Base-by-base conservation (phyloP, 2,329 filamentous ascomycete species). In the Talaromyces sp. region DNA sequence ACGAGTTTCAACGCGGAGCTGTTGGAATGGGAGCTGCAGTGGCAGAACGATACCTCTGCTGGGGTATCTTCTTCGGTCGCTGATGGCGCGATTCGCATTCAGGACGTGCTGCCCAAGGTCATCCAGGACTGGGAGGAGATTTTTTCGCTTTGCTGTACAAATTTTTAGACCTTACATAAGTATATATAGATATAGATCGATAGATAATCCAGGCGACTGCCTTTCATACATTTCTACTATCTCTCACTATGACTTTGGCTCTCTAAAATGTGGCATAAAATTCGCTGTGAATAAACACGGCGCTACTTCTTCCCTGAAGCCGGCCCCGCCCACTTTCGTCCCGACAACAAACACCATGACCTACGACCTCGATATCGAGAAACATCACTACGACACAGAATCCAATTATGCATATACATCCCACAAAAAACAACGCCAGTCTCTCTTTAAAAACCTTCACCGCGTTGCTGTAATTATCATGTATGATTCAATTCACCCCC, bases 1-100 rank as follows among this genome's bases (percentile, higher is more conserved):
- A 66, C 66, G 14, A 62, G 21, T 12, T 57, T 70, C 41, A 58
- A 64, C 6, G 41, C 27, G 11, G 46, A 58, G 35, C 43, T 68
- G 32, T 46, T 63, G 31, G 54, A 56, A 4, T 67, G 66, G 59
- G 63, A 63, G 27, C 17, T 61, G 43, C 48, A 55, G 19, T 67
- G 66, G 66, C 65, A 66, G 62, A 63, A 56, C 35, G 55, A 60
- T 32, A 58, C 56, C 24, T 55, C 53, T 9, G 48, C 48, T 9
- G 48, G 48, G 7, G 11, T 27, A n/a, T n/a, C n/a, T n/a, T n/a
- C n/a, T n/a, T n/a, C n/a, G 8, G 8, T 26, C 7, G 9, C 5
- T 7, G 48, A 6, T 52, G 48, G 19, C 9, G 27, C 27, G 26
- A 29, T 12, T 17, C 24, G n/a, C 31, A 38, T 57, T 27, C 35